Base-by-base conservation (phyloP, 768 basidiomycete genomes). In the Mycena floridula region DNA sequence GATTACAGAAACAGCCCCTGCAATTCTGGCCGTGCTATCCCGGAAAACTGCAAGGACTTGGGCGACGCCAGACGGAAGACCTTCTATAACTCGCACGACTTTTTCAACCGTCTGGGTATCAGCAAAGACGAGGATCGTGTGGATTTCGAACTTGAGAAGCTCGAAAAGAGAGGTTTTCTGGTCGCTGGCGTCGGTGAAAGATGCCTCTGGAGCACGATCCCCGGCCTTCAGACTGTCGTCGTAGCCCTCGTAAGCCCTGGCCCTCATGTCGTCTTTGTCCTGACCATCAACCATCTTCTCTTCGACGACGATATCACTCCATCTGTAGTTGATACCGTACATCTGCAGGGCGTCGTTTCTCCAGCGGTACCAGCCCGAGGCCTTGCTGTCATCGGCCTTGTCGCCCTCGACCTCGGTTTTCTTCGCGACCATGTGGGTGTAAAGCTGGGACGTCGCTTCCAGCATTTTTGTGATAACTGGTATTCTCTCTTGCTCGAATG, bases 391-490 rank as follows among this genome's bases (percentile, higher is more conserved):
- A n/a, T n/a, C n/a, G n/a, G n/a, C n/a, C 42, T 44, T 44, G 4
- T 56, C 48, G 20, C 12, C 40, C 28, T 28, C 28, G n/a, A 27
- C 27, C 16, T 7, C 25, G 27, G 21, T 2, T 15, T 12, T 16
- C 20, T 46, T 22, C 42, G 18, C 20, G 41, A 23, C 52, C 5
- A 63, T 43, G 22, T 49, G 44, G 3, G 51, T 54, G 35, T 22
- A 15, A 37, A 22, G 18, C n/a, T n/a, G n/a, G 28, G 28, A 30
- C 9, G 60, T 58, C 8, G 48, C 53, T 28, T 59, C 42, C 5
- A 60, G 57, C 55, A 62, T 59, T 36, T 59, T 57, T 4, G 57
- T 52, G 45, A 64, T 62, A 16, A 68, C 50, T 11, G 56, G 60
- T 16, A 62, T 46, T 12, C 63, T 59, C 42, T 64, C 62, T 11